Percentiles rank a stretch among this genome's conserved stretches.
Evolutionary conservation across 2,329 filamentous ascomycete species (phyloP).

Genomic region (Xylariaceae sp.): DNA sequence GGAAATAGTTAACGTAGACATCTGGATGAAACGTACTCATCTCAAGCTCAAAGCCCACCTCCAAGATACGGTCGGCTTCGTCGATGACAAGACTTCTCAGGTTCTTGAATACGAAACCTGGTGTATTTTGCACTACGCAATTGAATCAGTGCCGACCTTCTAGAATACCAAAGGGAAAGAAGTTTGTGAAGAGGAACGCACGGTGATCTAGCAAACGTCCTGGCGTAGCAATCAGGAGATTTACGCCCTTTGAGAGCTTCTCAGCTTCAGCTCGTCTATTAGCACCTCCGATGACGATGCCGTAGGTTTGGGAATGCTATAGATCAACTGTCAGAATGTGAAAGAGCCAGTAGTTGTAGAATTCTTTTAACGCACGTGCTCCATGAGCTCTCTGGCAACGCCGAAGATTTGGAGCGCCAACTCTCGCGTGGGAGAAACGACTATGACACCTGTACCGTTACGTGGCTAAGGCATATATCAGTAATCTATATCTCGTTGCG

Average conservation of each 20-base stretch:
- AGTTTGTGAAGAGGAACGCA: no score
- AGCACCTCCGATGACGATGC: slow-evolving; percentile 93
- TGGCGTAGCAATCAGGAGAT: slow-evolving; percentile 89
- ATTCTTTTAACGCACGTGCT: slow-evolving; percentile 34
- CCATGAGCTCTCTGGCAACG: slow-evolving; percentile 89
- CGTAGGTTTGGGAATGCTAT: slow-evolving; percentile 85
- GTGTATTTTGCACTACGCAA: slow-evolving; percentile 69
- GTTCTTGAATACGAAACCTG: slow-evolving; percentile 60
- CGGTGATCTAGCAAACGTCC: slow-evolving; percentile 85
- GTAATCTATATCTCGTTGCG: no score
- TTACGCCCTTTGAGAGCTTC: slow-evolving; percentile 91
- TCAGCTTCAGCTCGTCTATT: slow-evolving; percentile 88
- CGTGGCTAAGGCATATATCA: slow-evolving; percentile 44
- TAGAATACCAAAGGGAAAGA: no score
- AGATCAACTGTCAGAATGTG: slow-evolving; percentile 29
- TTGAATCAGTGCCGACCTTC: no score
- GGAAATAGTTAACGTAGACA: no score
- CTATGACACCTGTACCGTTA: slow-evolving; percentile 87
- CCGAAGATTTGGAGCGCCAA: slow-evolving; percentile 94
- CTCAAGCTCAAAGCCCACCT: slow-evolving; percentile 98
- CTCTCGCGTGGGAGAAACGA: slow-evolving; percentile 91
- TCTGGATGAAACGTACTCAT: slow-evolving; percentile 55
- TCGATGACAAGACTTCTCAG: slow-evolving; percentile 87
- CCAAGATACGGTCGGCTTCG: slow-evolving; percentile 92
- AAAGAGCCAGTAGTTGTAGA: not conserved